Conservation (phyloP, 2,329 filamentous ascomycete genomes). For the Neonectria punicea region DNA sequence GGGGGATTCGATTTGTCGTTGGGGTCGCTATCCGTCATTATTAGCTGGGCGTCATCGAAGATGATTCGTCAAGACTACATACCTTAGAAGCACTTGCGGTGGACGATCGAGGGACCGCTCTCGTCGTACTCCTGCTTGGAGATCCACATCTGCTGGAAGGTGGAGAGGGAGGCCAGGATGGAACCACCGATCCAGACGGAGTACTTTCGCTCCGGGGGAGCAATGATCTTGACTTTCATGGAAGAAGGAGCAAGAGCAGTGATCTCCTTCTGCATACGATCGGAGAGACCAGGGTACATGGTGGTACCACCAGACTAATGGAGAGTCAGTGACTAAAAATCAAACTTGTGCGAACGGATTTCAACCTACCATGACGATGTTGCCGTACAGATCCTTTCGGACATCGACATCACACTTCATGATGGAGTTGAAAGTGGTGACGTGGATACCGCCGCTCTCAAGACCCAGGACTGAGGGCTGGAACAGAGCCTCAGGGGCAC, state of each 20-base stretch:
- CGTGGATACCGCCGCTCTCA: slow-evolving; percentile 98
- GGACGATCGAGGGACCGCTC: slow-evolving; percentile 98
- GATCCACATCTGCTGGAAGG: slow-evolving; percentile 99
- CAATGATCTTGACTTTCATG: slow-evolving; percentile 99
- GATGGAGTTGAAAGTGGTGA: slow-evolving; percentile 99
- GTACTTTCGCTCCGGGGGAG: slow-evolving; percentile 99
- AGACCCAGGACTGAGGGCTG: slow-evolving; percentile 98
- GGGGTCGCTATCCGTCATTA: slow-evolving; percentile 40
- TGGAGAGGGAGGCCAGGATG: slow-evolving; percentile 98
- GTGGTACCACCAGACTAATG: slow-evolving; percentile 97
- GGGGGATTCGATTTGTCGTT: slow-evolving; percentile 48
- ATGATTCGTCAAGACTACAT: slow-evolving; percentile 37
- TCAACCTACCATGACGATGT: slow-evolving; percentile 98
- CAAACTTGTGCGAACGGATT: neutral
- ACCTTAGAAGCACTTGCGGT: slow-evolving; percentile 99
- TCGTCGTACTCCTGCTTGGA: slow-evolving; percentile 99
- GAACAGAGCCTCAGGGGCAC: slow-evolving; percentile 99
- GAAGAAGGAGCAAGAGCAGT: slow-evolving; percentile 98
- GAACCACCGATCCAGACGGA: slow-evolving; percentile 99
- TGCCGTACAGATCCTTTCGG: slow-evolving; percentile 99
- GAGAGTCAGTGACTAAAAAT: slow-evolving; percentile 45
- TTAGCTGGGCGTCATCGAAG: slow-evolving; percentile 33
- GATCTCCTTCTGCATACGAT: slow-evolving; percentile 99
- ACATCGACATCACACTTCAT: slow-evolving; percentile 99
- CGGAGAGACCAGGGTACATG: slow-evolving; percentile 99